Conservation (phyloP, 1,284 basidiomycete genomes). For the Microbotryum saponariae region DNA sequence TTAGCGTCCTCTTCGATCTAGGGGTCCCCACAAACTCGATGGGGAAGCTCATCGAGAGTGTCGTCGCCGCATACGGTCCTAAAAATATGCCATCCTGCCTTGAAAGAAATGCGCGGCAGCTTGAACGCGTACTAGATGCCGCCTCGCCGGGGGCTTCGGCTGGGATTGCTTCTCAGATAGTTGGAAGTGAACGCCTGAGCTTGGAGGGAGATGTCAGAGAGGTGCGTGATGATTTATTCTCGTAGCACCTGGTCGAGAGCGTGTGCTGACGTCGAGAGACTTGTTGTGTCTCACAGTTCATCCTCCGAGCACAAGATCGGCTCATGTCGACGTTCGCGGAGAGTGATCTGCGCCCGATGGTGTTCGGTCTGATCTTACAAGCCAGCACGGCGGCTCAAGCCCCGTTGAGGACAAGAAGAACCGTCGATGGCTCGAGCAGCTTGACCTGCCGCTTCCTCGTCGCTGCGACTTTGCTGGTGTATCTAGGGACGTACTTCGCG, state of each 20-base stretch:
- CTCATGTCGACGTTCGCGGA: conserved; percentile 25
- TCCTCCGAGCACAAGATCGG: conserved; percentile 17
- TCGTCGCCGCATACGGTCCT: conserved; percentile 1
- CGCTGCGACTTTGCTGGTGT: conserved; percentile 1
- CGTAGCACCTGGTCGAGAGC: neutral
- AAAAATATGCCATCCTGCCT: neutral
- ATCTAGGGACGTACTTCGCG: conserved; percentile 24
- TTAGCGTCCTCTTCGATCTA: conserved; percentile 24
- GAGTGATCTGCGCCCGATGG: conserved; percentile 12
- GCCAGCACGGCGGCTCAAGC: neutral
- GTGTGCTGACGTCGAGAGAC: neutral
- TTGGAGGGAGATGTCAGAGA: neutral
- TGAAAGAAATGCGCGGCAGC: conserved; percentile 1
- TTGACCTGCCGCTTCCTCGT: neutral
- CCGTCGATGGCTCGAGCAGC: neutral
- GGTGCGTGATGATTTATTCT: neutral
- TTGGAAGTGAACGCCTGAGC: neutral
- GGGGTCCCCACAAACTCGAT: conserved; percentile 33
- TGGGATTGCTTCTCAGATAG: neutral
- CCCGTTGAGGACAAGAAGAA: neutral
- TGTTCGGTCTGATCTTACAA: conserved; percentile 4
- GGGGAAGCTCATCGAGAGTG: conserved; percentile 28
- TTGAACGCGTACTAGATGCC: conserved; percentile 8
- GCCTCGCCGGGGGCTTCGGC: neutral
- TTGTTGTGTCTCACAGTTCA: conserved; percentile 14